A percentile compares a stretch with the other conserved stretches of the same genome.
Evolutionary conservation across 2,329 filamentous ascomycete genomes (phyloP).

Genomic region (Bipolaris cookei): DNA sequence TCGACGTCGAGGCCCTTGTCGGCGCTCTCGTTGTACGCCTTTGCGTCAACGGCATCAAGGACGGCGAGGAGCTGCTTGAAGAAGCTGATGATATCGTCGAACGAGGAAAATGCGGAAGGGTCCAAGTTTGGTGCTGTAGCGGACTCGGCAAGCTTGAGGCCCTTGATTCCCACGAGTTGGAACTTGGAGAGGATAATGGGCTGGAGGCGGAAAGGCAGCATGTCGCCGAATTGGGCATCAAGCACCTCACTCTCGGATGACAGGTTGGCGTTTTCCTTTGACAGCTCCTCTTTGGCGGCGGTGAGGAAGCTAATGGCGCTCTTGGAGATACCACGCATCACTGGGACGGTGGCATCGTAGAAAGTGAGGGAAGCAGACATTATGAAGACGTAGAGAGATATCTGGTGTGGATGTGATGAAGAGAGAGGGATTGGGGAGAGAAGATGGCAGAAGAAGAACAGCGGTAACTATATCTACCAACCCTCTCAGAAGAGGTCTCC

Average conservation of each 20-base stretch:
- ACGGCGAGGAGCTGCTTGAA: constrained; percentile 23
- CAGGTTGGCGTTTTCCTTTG: constrained; percentile 12
- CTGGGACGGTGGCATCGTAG: constrained; percentile 26
- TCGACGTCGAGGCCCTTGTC: constrained; percentile 22
- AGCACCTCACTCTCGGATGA: constrained; percentile 28
- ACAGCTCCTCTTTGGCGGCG: constrained; percentile 24
- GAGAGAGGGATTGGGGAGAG: background rate
- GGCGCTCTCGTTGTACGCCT: constrained; percentile 26
- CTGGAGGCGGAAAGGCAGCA: constrained; percentile 31
- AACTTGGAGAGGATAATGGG: constrained; percentile 28
- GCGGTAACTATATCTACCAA: background rate
- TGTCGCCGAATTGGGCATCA: constrained; percentile 24
- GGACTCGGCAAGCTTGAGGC: constrained; percentile 12
- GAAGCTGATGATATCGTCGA: constrained; percentile 30
- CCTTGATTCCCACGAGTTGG: constrained; percentile 10
- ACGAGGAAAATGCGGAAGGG: constrained; percentile 17
- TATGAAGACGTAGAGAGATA: constrained; percentile 2
- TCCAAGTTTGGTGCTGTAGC: constrained; percentile 14
- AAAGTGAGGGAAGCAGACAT: constrained; percentile 29
- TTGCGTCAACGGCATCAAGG: constrained; percentile 25
- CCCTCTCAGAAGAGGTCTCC: background rate
- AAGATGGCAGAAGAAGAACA: background rate
- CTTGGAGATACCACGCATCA: constrained; percentile 14
- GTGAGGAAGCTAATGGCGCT: constrained; percentile 26
- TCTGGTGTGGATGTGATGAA: background rate